A percentile compares a stretch with the other conserved stretches of the same genome.
phyloP scores from a whole-genome alignment of 305 asterid genomes.

The Rubia tinctorum region DNA sequence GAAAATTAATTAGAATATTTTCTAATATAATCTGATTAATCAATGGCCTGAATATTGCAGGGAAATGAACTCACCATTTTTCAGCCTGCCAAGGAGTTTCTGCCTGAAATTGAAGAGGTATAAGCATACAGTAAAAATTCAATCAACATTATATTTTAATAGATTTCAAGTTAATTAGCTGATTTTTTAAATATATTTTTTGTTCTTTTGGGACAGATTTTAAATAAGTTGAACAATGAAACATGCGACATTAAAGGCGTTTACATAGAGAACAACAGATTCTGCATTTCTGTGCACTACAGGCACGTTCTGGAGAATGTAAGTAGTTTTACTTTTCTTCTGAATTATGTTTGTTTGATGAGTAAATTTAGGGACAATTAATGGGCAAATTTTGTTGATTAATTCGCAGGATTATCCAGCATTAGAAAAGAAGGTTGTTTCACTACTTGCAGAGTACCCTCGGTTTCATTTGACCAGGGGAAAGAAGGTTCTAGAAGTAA shows the following conservation, averaged over 20 bases:
- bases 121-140: no score
- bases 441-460: conserved; percentile 35
- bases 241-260: conserved; percentile 54
- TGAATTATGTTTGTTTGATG: no score
- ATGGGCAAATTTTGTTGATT: not conserved
- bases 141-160: no score
- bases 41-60: conserved; percentile 23
- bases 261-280: conserved; percentile 70
- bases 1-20: no score
- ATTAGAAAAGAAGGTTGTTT: conserved; percentile 42
- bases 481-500: conserved; percentile 71
- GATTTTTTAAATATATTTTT: not conserved
- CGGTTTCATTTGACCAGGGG: conserved; percentile 62
- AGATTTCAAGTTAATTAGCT: not conserved
- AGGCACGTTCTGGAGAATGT: conserved; percentile 70
- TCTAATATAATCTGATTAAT: not conserved
- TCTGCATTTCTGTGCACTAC: conserved; percentile 83
- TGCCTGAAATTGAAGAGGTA: no score
- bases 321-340: not conserved
- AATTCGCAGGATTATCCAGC: conserved; percentile 45
- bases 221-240: conserved; percentile 41
- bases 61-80: conserved; percentile 57
- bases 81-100: conserved; percentile 40
- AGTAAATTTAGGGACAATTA: not conserved
- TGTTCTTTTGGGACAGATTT: conserved; percentile 34